Percentiles rank a stretch among this genome's conserved stretches.
Conservation (phyloP, 805 yeast genomes). For the Myxozyma geophila region DNA sequence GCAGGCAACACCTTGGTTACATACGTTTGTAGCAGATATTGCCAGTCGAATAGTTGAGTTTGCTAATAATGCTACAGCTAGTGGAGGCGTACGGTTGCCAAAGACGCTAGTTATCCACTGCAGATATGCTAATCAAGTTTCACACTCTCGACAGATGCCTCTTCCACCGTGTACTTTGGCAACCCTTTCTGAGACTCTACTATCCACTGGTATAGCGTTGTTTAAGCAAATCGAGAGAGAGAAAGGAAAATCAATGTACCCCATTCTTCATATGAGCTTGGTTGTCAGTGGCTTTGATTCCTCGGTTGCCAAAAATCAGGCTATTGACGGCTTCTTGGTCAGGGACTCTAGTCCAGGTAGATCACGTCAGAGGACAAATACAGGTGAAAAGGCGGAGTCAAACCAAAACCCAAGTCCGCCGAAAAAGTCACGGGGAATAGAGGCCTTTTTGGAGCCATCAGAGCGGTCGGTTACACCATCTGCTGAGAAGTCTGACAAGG, state of each 20-base stretch:
- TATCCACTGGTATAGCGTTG: conserved; percentile 38
- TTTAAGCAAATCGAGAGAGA: conserved; percentile 28
- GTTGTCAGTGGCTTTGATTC: conserved; percentile 27
- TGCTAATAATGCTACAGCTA: conserved; percentile 2
- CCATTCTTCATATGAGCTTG: conserved; percentile 23
- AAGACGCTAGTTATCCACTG: conserved; percentile 54
- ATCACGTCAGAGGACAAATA: not conserved
- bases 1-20: conserved; percentile 78
- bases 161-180: conserved; percentile 26
- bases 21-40: conserved; percentile 81
- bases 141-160: conserved; percentile 39
- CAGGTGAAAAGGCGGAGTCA: not conserved
- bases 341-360: not conserved
- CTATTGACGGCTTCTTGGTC: conserved; percentile 18
- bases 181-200: conserved; percentile 17
- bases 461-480: not conserved
- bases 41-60: conserved; percentile 70
- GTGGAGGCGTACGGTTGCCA: conserved; percentile 52
- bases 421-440: conserved; percentile 1
- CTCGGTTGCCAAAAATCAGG: conserved; percentile 14
- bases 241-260: conserved; percentile 19
- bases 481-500: not conserved
- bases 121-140: conserved; percentile 19
- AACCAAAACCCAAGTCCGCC: not conserved
- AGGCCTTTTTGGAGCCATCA: not conserved